Conservation (phyloP, 441 rosid genomes). For the Corymbia citriodora region DNA sequence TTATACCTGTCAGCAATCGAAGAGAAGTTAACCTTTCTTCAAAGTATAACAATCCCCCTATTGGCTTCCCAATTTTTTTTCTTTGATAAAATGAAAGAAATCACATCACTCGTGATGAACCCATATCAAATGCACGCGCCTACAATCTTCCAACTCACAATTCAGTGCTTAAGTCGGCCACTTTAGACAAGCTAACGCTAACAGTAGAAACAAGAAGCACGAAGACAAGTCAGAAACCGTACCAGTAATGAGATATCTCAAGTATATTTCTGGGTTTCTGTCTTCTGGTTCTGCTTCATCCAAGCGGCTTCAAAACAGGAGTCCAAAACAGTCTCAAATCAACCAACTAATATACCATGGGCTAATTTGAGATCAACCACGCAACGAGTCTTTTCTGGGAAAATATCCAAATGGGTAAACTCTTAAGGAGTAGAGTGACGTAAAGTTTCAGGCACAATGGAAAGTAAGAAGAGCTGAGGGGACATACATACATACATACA, state of each 20-base stretch:
- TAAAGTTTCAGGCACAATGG: neutral
- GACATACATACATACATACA: no score
- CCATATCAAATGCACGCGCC: neutral
- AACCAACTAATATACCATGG: neutral
- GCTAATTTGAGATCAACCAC: neutral
- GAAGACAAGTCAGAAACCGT: neutral
- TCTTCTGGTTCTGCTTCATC: neutral
- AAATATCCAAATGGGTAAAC: neutral
- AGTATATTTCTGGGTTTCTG: neutral
- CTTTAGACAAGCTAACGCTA: neutral
- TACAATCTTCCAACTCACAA: neutral
- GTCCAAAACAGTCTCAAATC: neutral
- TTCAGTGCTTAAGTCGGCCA: neutral
- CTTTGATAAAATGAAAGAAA: neutral
- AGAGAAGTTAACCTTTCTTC: neutral
- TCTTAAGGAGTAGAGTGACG: neutral
- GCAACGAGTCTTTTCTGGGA: neutral
- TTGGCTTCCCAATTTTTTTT: neutral
- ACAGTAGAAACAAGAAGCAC: neutral
- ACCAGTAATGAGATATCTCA: neutral
- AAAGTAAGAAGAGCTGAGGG: neutral
- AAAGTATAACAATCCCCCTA: neutral
- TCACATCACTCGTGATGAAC: neutral
- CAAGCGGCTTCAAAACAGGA: neutral
- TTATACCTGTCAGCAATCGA: neutral